Evolutionary conservation across 768 basidiomycete species (phyloP).

Genomic region (Antrodiella citrinella): DNA sequence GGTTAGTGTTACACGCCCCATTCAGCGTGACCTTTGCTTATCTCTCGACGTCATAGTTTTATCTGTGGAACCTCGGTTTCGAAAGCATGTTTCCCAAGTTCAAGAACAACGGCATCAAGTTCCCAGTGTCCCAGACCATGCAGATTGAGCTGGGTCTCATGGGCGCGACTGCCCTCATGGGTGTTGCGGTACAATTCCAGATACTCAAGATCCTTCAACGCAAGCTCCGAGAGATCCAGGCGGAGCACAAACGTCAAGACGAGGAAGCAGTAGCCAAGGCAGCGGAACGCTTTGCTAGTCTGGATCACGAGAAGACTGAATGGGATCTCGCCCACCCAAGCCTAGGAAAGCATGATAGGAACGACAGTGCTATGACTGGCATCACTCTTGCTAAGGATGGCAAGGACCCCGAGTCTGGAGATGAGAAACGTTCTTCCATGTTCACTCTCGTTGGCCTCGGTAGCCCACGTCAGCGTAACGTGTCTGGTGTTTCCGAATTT

Average conservation of each 20-base stretch:
- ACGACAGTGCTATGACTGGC: constrained; percentile 56
- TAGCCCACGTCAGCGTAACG: constrained; percentile 41
- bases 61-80: constrained; percentile 93
- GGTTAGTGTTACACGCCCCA: no score
- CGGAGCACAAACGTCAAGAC: constrained; percentile 65
- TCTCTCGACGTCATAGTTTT: constrained; percentile 52
- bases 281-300: constrained; percentile 54
- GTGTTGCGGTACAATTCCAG: constrained; percentile 83
- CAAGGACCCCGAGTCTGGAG: constrained; percentile 20
- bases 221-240: constrained; percentile 72
- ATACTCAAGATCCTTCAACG: constrained; percentile 73
- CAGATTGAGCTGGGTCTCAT: constrained; percentile 88
- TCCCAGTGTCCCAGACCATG: constrained; percentile 86
- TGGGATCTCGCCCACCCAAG: constrained; percentile 87
- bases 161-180: constrained; percentile 77
- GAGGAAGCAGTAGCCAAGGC: constrained; percentile 71
- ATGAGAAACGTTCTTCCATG: constrained; percentile 42
- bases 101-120: constrained; percentile 53
- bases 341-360: constrained; percentile 49
- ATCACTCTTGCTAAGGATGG: constrained; percentile 59
- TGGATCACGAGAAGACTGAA: constrained; percentile 63
- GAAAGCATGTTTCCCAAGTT: constrained; percentile 72
- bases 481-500: constrained; percentile 70
- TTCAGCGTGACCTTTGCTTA: not conserved
- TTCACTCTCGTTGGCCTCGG: constrained; percentile 40